Conservation (phyloP, 345 rosid species). For the Microcos paniculata region DNA sequence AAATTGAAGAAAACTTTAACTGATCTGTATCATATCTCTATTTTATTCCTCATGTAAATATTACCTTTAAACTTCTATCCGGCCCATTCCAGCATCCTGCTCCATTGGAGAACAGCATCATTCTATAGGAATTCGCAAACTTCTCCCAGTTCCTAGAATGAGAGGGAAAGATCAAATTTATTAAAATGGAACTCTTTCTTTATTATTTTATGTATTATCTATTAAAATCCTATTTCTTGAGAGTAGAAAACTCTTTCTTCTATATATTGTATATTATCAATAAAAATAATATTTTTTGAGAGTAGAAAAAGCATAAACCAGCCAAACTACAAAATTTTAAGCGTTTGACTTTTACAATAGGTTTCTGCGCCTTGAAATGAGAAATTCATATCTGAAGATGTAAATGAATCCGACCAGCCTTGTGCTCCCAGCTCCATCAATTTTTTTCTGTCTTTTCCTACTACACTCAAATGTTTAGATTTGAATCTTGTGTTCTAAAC, state of each 20-base stretch:
- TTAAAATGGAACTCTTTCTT: not conserved
- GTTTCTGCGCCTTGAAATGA: not conserved
- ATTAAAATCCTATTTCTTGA: no score
- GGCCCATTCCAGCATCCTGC: slow-evolving; percentile 49
- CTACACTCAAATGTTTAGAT: not conserved
- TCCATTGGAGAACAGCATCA: slow-evolving; percentile 38
- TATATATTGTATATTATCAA: no score
- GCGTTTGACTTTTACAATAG: not conserved
- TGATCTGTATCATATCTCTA: not conserved
- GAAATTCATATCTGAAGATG: not conserved
- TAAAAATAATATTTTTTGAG: not conserved
- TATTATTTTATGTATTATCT: no score
- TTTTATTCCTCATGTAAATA: not conserved
- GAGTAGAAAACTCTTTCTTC: not conserved
- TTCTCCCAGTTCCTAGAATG: slow-evolving; percentile 36
- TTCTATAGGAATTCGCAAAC: slow-evolving; percentile 28
- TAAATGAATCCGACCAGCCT: not conserved
- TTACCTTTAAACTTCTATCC: slow-evolving; percentile 40
- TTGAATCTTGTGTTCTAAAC: not conserved
- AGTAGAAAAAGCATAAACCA: not conserved
- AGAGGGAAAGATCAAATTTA: not conserved
- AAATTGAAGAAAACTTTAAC: not conserved
- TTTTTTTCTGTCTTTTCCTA: not conserved
- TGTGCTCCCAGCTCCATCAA: not conserved
- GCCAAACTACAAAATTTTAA: slow-evolving; percentile 2